Conservation (phyloP, 805 yeast genomes). For the Candida khao-thaluensis region DNA sequence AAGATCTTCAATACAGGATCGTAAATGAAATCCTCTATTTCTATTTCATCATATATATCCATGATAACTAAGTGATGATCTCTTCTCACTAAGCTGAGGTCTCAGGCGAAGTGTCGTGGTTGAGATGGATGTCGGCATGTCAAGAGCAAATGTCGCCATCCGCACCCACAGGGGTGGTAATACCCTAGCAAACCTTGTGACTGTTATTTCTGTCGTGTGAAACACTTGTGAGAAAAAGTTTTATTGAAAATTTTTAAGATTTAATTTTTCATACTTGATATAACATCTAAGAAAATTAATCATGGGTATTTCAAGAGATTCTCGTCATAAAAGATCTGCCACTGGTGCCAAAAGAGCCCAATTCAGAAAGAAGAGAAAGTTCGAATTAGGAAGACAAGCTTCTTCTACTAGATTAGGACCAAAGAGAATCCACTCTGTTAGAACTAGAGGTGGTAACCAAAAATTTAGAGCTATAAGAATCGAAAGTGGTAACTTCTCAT, state of each 20-base stretch:
- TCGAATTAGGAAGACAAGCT: constrained; percentile 99
- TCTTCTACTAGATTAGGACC: constrained; percentile 99
- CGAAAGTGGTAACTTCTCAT: constrained; percentile 98
- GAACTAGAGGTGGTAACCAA: constrained; percentile 99
- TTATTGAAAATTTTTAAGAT: constrained; percentile 5
- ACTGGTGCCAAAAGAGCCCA: constrained; percentile 99
- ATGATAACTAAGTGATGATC: constrained; percentile 23
- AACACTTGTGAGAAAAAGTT: constrained; percentile 2
- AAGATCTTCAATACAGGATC: constrained; percentile 80
- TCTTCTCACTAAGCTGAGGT: neutral
- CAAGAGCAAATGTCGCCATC: no score
- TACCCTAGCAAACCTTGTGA: constrained; percentile 1
- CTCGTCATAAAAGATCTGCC: constrained; percentile 99
- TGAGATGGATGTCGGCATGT: neutral
- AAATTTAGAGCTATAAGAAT: constrained; percentile 99
- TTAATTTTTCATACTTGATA: constrained; percentile 5
- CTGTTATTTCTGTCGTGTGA: constrained; percentile 1
- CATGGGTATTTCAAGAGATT: constrained; percentile 99
- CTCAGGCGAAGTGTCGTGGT: neutral
- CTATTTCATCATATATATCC: constrained; percentile 88
- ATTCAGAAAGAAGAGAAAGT: constrained; percentile 99
- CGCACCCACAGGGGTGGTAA: no score
- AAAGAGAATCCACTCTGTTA: constrained; percentile 98
- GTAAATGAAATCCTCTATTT: constrained; percentile 93
- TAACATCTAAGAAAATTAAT: constrained; percentile 27